Percentiles rank a stretch among this genome's conserved stretches.
These are phyloP conservation scores for Eucalyptus regnans DNA, from an alignment of 345 rosid genomes.

Conservation along the genomic window DNA sequence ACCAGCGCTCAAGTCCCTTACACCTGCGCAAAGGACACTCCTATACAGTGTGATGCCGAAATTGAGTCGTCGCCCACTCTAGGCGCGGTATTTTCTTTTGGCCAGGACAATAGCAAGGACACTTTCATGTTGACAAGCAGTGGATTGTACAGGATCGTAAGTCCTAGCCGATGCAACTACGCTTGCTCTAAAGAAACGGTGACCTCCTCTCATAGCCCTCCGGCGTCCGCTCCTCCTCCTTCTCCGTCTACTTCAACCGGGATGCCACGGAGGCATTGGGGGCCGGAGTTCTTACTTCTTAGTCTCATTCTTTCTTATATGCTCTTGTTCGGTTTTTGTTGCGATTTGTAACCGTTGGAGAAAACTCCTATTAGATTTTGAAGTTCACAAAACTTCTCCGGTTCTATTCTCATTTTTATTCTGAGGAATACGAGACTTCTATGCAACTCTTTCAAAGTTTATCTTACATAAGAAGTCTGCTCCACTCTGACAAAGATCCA, in stretches of 20 bases:
- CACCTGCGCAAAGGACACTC: constrained; percentile 56
- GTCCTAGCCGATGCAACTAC: constrained; percentile 74
- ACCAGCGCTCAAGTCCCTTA: constrained; percentile 37
- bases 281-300: not conserved
- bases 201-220: not conserved
- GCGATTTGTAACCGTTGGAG: not conserved
- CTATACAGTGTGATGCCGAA: constrained; percentile 39
- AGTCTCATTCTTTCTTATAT: not conserved
- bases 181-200: constrained; percentile 59
- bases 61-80: constrained; percentile 39
- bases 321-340: not conserved
- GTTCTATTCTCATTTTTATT: too few species aligned
- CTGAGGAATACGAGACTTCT: too few species aligned
- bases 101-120: constrained; percentile 75
- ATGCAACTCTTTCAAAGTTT: too few species aligned
- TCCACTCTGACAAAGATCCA: too few species aligned
- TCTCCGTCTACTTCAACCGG: not conserved
- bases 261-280: not conserved
- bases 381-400: too few species aligned
- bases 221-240: not conserved
- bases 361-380: too few species aligned
- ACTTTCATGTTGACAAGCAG: constrained; percentile 44
- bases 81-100: constrained; percentile 70
- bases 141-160: constrained; percentile 74
- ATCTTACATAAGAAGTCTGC: too few species aligned